Base-by-base conservation (phyloP, 1,139 yeast genomes). In the Zygosaccharomyces sapae region DNA sequence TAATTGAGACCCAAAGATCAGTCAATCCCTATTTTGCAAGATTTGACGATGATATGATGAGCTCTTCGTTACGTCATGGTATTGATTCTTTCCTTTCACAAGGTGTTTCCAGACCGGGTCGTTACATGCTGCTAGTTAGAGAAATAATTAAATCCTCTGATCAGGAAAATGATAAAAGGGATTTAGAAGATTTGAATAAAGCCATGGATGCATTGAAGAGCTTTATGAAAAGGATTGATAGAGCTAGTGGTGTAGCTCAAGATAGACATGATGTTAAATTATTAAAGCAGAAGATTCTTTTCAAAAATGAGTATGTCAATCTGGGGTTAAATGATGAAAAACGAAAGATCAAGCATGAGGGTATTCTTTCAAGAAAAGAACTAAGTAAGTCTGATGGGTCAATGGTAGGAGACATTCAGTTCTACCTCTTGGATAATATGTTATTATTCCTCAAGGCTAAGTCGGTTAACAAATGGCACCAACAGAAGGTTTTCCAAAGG, bases 71-170 rank as follows among this genome's bases (percentile, higher is more conserved):
- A 51, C 85, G 92, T 66, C 84, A 92, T 56, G 97, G 94, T 67
- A 80, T 92, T 51, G 86, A 92, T 37, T 94, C 97, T 0, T 94
- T 89, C 62, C 74, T 92, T 58, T 88, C 96, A 8, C 95, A 92
- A 62, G 97, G 97, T 46, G 92, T 95, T 2, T 92, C 96, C 25
- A 79, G 98, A 66, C 89, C 97, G 24, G 97, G 97, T 8, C 76
- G 97, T 57, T 92, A 94, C 67, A 96, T 95, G 55, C 72, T 92
- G 49, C 74, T 92, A 49, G 74, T 92, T 27, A 84, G 81, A 47
- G 95, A 95, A 35, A 86, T 94, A 30, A 72, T 87, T 55, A 92
- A 92, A 64, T 88, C 97, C 0, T 79, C 84, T 10, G 86, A 68
- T 41, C 59, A 65, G 2, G 68, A 67, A 29, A 59, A 57, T 33